phyloP scores from a whole-genome alignment of 257 asterid species.

The Agastache rugosa region DNA sequence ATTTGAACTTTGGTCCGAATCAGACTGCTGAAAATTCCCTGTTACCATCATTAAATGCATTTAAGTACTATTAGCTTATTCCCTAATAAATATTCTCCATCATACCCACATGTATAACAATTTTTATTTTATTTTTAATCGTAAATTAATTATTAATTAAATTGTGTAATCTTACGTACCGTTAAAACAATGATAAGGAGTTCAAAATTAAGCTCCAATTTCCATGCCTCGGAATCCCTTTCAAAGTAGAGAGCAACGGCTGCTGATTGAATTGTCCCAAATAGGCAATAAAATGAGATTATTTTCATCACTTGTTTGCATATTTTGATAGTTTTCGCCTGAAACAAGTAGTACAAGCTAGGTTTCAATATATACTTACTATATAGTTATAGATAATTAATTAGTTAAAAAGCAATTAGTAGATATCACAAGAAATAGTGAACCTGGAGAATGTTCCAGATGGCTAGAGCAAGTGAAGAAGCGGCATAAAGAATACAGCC shows the following conservation, averaged over 20 bases:
- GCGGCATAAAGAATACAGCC: slow-evolving; percentile 69
- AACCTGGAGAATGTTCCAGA: slow-evolving; percentile 77
- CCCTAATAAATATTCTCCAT: too few relatives aligned
- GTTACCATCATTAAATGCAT: not conserved
- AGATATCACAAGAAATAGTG: too few relatives aligned
- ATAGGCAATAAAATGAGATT: slow-evolving; percentile 59
- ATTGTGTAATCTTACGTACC: slow-evolving; percentile 37
- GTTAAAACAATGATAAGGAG: slow-evolving; percentile 62
- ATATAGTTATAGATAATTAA: not conserved
- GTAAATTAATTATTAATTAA: too few relatives aligned
- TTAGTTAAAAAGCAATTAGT: not conserved
- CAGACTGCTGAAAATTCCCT: slow-evolving; percentile 68
- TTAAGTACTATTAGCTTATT: not conserved
- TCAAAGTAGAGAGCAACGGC: slow-evolving; percentile 50
- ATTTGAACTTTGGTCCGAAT: slow-evolving; percentile 64
- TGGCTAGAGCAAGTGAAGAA: slow-evolving; percentile 57
- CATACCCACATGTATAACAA: too few relatives aligned
- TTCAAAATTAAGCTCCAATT: slow-evolving; percentile 50
- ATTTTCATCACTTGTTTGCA: slow-evolving; percentile 72
- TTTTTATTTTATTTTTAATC: too few relatives aligned
- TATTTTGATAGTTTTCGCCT: slow-evolving; percentile 66
- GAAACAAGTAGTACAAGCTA: slow-evolving; percentile 12
- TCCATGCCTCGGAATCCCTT: slow-evolving; percentile 66
- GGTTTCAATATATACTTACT: too few relatives aligned
- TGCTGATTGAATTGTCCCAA: slow-evolving; percentile 68